These are phyloP conservation scores for Nelumbo lutea DNA, from an alignment of 164 flowering plant genomes.

Conservation along the genomic window DNA sequence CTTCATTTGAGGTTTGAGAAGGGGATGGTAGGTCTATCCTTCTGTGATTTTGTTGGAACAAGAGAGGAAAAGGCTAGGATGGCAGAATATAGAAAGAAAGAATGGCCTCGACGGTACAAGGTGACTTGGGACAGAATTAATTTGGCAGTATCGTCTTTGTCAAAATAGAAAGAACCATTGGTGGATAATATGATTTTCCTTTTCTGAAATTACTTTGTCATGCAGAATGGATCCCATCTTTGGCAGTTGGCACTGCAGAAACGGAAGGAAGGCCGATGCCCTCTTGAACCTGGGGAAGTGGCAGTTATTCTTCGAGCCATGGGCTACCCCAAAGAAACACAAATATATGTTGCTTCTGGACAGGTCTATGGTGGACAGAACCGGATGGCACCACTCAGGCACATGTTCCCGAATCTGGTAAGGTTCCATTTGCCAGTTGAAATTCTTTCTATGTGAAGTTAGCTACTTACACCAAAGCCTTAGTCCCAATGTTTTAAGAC, in stretches of 20 bases:
- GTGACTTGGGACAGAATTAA: slow-evolving; percentile 25
- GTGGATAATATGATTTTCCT: slow-evolving; percentile 7
- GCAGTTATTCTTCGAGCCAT: slow-evolving; percentile 95
- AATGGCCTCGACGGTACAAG: slow-evolving; percentile 98
- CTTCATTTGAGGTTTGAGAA: slow-evolving; percentile 99
- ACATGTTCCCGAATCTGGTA: slow-evolving; percentile 97
- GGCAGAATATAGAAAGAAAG: slow-evolving; percentile 91
- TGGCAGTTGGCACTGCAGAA: slow-evolving; percentile 96
- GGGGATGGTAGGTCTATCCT: slow-evolving; percentile 98
- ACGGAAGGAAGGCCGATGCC: slow-evolving; percentile 98
- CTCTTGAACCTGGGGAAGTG: slow-evolving; percentile 98
- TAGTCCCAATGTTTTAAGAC: no score
- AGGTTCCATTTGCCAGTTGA: slow-evolving; percentile 5
- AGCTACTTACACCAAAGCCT: no score
- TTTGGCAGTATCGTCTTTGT: background rate
- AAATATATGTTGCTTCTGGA: slow-evolving; percentile 98
- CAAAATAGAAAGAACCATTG: background rate
- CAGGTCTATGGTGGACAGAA: slow-evolving; percentile 97
- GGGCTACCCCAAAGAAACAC: slow-evolving; percentile 98
- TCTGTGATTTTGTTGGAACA: slow-evolving; percentile 98
- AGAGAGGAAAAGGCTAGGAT: slow-evolving; percentile 88
- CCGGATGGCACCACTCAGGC: slow-evolving; percentile 96
- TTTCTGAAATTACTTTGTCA: slow-evolving; percentile 2
- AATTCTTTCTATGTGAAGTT: background rate
- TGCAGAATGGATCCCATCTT: slow-evolving; percentile 96